Conservation (phyloP, 768 basidiomycete species). For the Leccinellum luteum region DNA sequence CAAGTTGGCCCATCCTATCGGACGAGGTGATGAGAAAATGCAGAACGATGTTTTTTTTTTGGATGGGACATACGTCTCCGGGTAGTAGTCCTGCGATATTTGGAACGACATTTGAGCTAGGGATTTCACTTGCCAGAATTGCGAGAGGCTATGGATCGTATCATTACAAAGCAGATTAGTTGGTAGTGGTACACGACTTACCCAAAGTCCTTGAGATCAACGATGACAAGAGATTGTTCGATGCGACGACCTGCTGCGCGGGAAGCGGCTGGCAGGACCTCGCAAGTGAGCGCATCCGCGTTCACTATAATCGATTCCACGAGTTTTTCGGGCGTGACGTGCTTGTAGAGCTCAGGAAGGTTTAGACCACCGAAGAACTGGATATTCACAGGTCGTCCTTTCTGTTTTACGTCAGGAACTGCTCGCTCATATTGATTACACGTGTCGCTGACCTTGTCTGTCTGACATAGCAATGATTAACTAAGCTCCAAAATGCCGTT, state of each 20-base stretch:
- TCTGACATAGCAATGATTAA: conserved; percentile 34
- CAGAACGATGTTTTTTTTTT: background rate
- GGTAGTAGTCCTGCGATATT: conserved; percentile 76
- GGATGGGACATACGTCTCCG: conserved; percentile 58
- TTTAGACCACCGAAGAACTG: conserved; percentile 62
- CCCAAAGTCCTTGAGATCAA: conserved; percentile 73
- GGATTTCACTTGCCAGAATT: conserved; percentile 76
- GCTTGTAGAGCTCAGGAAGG: conserved; percentile 53
- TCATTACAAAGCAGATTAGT: background rate
- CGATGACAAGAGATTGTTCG: conserved; percentile 57
- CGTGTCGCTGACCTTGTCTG: conserved; percentile 55
- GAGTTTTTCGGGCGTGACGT: conserved; percentile 56
- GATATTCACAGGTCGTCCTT: conserved; percentile 71
- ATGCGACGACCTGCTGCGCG: conserved; percentile 52
- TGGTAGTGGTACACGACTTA: conserved; percentile 28
- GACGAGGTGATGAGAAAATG: background rate
- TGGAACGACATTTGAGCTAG: conserved; percentile 64
- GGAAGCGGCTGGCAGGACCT: conserved; percentile 64
- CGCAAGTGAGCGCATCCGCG: conserved; percentile 60
- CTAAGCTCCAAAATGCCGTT: background rate
- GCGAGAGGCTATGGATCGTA: conserved; percentile 44
- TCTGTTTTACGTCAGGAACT: conserved; percentile 33
- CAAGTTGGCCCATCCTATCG: conserved; percentile 67
- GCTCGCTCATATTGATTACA: background rate
- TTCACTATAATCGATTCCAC: conserved; percentile 66